Evolutionary conservation across 108 stramenopile species (phyloP).

Genomic region (Conticribra weissflogii): DNA sequence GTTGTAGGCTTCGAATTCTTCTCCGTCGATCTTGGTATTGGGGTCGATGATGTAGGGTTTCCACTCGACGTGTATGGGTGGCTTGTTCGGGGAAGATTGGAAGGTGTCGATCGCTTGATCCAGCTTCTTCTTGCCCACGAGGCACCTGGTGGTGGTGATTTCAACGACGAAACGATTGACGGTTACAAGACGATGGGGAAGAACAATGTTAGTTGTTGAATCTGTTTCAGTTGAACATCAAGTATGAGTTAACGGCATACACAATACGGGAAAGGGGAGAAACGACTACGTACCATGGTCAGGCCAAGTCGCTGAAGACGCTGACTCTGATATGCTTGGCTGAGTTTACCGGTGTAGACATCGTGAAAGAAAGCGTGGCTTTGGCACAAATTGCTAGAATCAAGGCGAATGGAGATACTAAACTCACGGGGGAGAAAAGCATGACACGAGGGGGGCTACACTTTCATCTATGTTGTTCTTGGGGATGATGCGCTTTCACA

Average conservation of each 20-base stretch:
- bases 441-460: no score
- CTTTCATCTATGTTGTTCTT: no score
- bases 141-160: conserved; percentile 61
- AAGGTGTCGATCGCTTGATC: conserved; percentile 59
- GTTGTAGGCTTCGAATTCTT: conserved; percentile 73
- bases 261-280: no score
- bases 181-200: not conserved
- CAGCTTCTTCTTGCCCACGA: conserved; percentile 74
- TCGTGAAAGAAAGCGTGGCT: no score
- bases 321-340: conserved; percentile 43
- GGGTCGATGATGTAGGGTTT: conserved; percentile 85
- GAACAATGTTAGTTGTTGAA: no score
- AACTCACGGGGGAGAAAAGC: no score
- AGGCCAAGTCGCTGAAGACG: conserved; percentile 73
- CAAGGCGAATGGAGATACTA: no score
- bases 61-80: conserved; percentile 61
- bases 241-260: conserved; percentile 1
- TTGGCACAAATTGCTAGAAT: no score
- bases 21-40: conserved; percentile 58
- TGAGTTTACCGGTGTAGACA: no score
- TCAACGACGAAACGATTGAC: conserved; percentile 1
- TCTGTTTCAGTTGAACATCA: no score
- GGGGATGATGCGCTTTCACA: no score
- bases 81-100: conserved; percentile 14
- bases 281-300: conserved; percentile 88